Evolutionary conservation across 2,329 filamentous ascomycete species (phyloP).

Genomic region (Botrytis pseudocinerea): DNA sequence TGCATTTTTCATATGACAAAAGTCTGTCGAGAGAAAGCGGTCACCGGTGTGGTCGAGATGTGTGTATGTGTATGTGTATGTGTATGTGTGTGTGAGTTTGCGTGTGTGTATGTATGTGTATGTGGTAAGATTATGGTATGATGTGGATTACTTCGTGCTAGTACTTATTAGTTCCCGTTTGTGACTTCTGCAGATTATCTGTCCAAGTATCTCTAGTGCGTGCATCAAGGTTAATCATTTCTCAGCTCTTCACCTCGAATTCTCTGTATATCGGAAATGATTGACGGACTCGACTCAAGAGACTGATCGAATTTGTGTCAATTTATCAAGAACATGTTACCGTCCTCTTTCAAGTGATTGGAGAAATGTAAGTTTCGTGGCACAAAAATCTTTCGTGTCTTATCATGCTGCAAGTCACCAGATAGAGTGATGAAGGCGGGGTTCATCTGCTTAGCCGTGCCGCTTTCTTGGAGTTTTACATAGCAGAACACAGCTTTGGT

Average conservation of each 20-base stretch:
- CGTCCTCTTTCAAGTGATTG: not conserved
- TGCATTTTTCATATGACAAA: not conserved
- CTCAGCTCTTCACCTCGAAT: not conserved
- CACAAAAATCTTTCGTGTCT: not conserved
- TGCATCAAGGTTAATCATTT: not conserved
- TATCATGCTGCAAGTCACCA: conserved; percentile 5
- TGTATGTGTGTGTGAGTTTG: not conserved
- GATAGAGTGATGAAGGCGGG: conserved; percentile 4
- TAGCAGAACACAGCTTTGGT: not conserved
- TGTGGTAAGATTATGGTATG: not conserved
- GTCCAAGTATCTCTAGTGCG: not conserved
- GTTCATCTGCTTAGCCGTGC: conserved; percentile 21
- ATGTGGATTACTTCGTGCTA: not conserved
- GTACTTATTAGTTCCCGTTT: not conserved
- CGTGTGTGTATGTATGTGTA: not conserved
- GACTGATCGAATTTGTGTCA: not conserved
- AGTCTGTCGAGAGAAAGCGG: not conserved
- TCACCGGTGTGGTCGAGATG: not conserved
- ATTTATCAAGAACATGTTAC: not conserved
- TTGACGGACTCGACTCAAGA: conserved; percentile 2
- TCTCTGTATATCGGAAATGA: not conserved
- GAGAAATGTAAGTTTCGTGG: not conserved
- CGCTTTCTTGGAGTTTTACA: conserved; percentile 8
- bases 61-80: not conserved
- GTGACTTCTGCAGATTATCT: not conserved